phyloP scores from a whole-genome alignment of 2,329 filamentous ascomycete species.

The Neophaeococcomyces aloes region DNA sequence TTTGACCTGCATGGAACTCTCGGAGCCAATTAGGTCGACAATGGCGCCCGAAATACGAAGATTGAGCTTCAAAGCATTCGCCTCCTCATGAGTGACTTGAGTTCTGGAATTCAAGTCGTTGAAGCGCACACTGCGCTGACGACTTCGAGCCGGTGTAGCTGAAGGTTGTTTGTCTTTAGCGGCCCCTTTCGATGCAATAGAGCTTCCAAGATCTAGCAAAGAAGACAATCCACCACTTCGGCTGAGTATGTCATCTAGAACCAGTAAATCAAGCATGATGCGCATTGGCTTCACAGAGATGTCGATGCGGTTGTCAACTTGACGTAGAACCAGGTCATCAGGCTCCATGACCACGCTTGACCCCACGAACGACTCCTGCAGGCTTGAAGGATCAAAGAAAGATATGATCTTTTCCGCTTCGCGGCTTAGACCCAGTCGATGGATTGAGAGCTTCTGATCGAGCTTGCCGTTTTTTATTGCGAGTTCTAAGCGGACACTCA shows the following conservation, averaged over 20 bases:
- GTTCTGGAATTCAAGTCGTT: constrained; percentile 29
- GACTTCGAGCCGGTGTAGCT: constrained; percentile 19
- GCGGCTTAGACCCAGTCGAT: constrained; percentile 3
- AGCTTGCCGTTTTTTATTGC: not conserved
- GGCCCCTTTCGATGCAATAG: constrained; percentile 64
- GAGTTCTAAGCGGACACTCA: not conserved
- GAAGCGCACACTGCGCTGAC: constrained; percentile 47
- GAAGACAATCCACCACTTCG: constrained; percentile 89
- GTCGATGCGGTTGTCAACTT: constrained; percentile 35
- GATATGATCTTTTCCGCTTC: constrained; percentile 37
- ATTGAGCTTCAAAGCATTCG: constrained; percentile 52
- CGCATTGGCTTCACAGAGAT: constrained; percentile 67
- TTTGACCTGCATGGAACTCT: constrained; percentile 62
- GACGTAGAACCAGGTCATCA: constrained; percentile 15
- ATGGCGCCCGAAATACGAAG: constrained; percentile 64
- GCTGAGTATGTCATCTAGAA: constrained; percentile 73
- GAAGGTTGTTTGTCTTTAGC: constrained; percentile 23
- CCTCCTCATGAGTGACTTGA: constrained; percentile 10
- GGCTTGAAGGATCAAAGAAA: constrained; percentile 33
- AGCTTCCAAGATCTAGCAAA: constrained; percentile 77
- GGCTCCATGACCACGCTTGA: constrained; percentile 21
- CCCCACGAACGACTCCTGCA: constrained; percentile 8
- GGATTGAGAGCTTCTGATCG: constrained; percentile 1
- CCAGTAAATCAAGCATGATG: constrained; percentile 64
- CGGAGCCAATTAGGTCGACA: constrained; percentile 66